Base-by-base conservation (phyloP, 129 eudicot species). In the Arctium lappa region DNA sequence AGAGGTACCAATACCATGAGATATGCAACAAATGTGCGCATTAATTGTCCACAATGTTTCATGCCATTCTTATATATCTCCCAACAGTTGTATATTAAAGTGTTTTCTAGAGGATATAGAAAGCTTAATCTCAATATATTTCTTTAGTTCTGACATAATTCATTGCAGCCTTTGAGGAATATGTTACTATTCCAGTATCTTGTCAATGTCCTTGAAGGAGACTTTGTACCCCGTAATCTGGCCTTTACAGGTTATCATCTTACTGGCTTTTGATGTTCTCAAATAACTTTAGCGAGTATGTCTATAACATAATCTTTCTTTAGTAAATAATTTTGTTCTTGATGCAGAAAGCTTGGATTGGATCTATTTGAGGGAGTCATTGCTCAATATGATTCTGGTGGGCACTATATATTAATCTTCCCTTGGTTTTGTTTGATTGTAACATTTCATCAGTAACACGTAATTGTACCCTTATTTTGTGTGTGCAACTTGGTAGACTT, bases 171-270 rank as follows among this genome's bases (percentile, higher is more conserved):
- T 80, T 77, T 93, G 73, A 88, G 91, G 86, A 89, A 85, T 76
- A 87, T 93, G 99, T 36, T 95, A 65, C 84, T 90, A 68, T 84
- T 95, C n/a, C 97, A 90, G 78, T 95, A 95, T 86, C 97, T 95
- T 75, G 85, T 93, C 70, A 69, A 65, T 75, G 88, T 90, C 60
- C 89, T 95, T 40, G 95, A 93, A 91, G 90, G 88, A 72, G 97
- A 95, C 74, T 88, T 92, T 75, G 36, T 72, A 44, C 94, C 97
- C 50, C 99, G 97, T 48, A 90, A 80, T 75, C 60, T 40, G 34
- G 77, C 86, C 65, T 95, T 80, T 79, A 76, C 53, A 85, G 94
- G 99, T 93, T 80, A 34, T 69, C 44, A 36, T 69, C 36, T 50
- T n/a, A 63, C 16, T 62, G 13, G 10, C 29, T 75, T 82, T 46